phyloP scores from a whole-genome alignment of 805 yeast species.

The Lipomyces sp. region DNA sequence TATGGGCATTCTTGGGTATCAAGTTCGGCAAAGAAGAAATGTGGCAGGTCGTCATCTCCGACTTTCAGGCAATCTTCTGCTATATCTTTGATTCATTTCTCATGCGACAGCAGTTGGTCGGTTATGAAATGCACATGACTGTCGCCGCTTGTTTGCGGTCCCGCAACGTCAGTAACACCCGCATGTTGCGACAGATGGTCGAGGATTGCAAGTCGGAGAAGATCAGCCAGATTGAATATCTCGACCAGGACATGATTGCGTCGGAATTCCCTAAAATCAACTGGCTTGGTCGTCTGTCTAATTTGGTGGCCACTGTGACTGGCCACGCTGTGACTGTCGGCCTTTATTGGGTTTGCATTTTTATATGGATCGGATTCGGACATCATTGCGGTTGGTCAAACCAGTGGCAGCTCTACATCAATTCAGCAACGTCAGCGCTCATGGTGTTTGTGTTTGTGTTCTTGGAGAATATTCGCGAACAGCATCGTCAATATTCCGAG shows the following conservation, averaged over 20 bases:
- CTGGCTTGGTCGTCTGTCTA: not conserved
- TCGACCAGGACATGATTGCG: too few relatives aligned
- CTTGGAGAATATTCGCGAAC: constrained; percentile 49
- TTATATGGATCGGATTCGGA: constrained; percentile 51
- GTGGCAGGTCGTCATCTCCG: constrained; percentile 28
- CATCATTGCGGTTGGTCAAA: constrained; percentile 44
- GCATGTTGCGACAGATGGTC: constrained; percentile 11
- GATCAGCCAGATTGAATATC: too few relatives aligned
- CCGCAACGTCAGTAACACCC: constrained; percentile 15
- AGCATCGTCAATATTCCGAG: constrained; percentile 46
- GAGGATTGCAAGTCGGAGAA: constrained; percentile 25
- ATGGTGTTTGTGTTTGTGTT: constrained; percentile 48
- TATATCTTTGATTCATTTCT: constrained; percentile 22
- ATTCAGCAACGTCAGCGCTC: constrained; percentile 51
- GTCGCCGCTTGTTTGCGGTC: constrained; percentile 24
- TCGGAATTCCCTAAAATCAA: too few relatives aligned
- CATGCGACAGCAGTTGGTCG: constrained; percentile 30
- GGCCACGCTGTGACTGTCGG: constrained; percentile 47
- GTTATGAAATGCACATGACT: constrained; percentile 1
- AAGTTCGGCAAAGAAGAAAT: constrained; percentile 2
- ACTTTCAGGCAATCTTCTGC: constrained; percentile 22
- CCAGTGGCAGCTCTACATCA: constrained; percentile 51
- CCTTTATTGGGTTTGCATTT: constrained; percentile 49
- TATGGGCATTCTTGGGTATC: constrained; percentile 28
- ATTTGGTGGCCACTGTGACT: constrained; percentile 40